Evolutionary conservation across 768 basidiomycete species (phyloP).

Genomic region (Tylopilus felleus): DNA sequence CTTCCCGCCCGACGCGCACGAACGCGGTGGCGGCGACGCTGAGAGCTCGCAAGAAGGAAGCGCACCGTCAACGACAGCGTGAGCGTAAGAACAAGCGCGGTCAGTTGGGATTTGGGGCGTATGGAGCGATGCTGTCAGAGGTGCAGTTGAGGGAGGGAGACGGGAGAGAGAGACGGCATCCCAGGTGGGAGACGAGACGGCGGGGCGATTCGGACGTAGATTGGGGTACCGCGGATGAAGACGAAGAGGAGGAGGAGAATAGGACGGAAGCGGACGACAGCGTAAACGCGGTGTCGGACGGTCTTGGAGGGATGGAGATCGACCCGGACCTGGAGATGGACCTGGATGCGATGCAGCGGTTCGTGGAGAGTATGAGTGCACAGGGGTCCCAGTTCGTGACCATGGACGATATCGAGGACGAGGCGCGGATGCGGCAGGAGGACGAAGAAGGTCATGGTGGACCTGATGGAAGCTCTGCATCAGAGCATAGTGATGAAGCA

Average conservation of each 20-base stretch:
- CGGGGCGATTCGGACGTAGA: conserved; percentile 66
- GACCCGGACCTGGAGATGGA: conserved; percentile 54
- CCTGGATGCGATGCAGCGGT: conserved; percentile 48
- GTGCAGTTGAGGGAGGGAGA: conserved; percentile 40
- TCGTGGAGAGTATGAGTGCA: conserved; percentile 49
- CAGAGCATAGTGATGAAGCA: conserved; percentile 32
- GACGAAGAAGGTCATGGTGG: conserved; percentile 41
- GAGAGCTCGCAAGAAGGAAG: conserved; percentile 24
- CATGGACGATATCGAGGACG: conserved; percentile 67
- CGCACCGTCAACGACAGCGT: conserved; percentile 8
- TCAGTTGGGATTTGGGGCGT: conserved; percentile 41
- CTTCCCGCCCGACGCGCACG: conserved; percentile 20
- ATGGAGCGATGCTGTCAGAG: conserved; percentile 56
- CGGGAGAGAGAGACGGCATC: conserved; percentile 31
- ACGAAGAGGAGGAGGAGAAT: conserved; percentile 25
- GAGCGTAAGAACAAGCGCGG: conserved; percentile 18
- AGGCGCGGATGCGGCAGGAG: conserved; percentile 44
- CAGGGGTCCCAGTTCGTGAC: conserved; percentile 48
- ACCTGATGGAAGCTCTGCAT: conserved; percentile 21
- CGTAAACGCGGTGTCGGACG: conserved; percentile 29
- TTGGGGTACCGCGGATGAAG: conserved; percentile 52
- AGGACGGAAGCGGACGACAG: conserved; percentile 17
- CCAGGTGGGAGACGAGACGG: conserved; percentile 49
- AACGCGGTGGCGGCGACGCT: conserved; percentile 19
- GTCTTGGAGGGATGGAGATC: conserved; percentile 56